Conservation (phyloP, 2,329 filamentous ascomycete genomes). For the Ophiosphaerella korrae region DNA sequence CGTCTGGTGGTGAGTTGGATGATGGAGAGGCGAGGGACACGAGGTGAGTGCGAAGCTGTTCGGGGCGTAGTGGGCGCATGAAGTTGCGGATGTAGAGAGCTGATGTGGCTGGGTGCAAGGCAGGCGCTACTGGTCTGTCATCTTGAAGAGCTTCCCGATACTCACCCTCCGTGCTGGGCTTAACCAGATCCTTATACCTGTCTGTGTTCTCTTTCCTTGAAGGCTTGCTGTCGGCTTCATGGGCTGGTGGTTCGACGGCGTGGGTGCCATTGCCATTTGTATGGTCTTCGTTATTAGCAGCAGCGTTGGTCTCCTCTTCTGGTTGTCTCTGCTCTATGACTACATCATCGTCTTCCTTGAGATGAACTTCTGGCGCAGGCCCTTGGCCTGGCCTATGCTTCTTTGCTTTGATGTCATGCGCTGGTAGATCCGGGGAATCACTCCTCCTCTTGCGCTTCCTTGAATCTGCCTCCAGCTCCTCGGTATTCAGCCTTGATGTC, state of each 20-base stretch:
- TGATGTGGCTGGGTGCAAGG: slow-evolving; percentile 49
- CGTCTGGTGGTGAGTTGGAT: slow-evolving; percentile 52
- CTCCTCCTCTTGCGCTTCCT: slow-evolving; percentile 52
- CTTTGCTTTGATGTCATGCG: slow-evolving; percentile 49
- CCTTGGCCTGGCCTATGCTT: slow-evolving; percentile 49
- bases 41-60: slow-evolving; percentile 71
- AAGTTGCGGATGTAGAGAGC: slow-evolving; percentile 85
- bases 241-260: slow-evolving; percentile 1
- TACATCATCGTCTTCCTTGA: slow-evolving; percentile 39
- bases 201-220: slow-evolving; percentile 38
- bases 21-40: slow-evolving; percentile 68
- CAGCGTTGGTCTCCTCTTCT: slow-evolving; percentile 14
- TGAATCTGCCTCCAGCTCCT: slow-evolving; percentile 46
- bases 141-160: slow-evolving; percentile 26
- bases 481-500: slow-evolving; percentile 41
- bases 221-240: slow-evolving; percentile 11
- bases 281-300: too few species aligned
- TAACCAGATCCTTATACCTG: slow-evolving; percentile 43
- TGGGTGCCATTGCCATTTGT: slow-evolving; percentile 2
- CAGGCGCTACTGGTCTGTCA: slow-evolving; percentile 41
- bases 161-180: slow-evolving; percentile 17
- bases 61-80: slow-evolving; percentile 80
- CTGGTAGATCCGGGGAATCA: slow-evolving; percentile 41
- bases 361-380: slow-evolving; percentile 31
- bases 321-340: slow-evolving; percentile 36